phyloP scores from a whole-genome alignment of 1,139 yeast species.

The Starmera stellimalicola region DNA sequence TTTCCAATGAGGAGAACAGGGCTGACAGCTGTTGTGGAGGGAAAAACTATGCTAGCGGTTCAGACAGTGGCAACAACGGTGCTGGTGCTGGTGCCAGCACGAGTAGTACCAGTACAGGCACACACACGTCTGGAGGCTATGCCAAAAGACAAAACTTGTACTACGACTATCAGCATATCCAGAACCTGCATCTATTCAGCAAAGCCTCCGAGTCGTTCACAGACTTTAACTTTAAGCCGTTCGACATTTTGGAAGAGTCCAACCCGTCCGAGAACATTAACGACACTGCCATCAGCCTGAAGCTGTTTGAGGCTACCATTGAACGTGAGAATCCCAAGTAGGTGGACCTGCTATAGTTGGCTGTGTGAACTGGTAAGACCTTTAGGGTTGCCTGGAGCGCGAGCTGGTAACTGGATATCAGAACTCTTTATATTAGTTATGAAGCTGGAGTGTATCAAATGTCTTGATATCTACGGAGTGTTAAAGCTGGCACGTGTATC shows the following conservation, averaged over 20 bases:
- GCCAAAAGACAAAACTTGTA: slow-evolving; percentile 7
- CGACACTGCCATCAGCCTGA: slow-evolving; percentile 62
- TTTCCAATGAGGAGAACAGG: slow-evolving; percentile 4
- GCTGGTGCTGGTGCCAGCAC: no score
- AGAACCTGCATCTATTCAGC: slow-evolving; percentile 25
- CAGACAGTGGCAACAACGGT: not conserved
- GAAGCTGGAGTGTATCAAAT: not conserved
- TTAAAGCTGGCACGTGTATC: no score
- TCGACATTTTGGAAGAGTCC: slow-evolving; percentile 65
- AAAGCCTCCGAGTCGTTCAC: slow-evolving; percentile 22
- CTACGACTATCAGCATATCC: slow-evolving; percentile 14
- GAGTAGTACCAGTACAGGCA: no score
- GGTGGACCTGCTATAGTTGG: slow-evolving; percentile 2
- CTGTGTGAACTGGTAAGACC: no score
- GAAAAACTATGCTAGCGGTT: not conserved
- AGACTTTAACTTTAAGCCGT: slow-evolving; percentile 33
- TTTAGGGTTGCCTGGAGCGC: no score
- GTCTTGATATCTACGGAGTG: no score
- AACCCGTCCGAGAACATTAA: slow-evolving; percentile 41
- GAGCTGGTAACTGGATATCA: no score
- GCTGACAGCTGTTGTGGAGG: not conserved
- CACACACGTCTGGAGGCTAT: no score
- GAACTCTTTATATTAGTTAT: not conserved
- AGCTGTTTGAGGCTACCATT: slow-evolving; percentile 64
- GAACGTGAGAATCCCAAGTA: slow-evolving; percentile 60